These are phyloP conservation scores for Panaeolus cyanescens DNA, from an alignment of 768 basidiomycete species.

Conservation along the genomic window DNA sequence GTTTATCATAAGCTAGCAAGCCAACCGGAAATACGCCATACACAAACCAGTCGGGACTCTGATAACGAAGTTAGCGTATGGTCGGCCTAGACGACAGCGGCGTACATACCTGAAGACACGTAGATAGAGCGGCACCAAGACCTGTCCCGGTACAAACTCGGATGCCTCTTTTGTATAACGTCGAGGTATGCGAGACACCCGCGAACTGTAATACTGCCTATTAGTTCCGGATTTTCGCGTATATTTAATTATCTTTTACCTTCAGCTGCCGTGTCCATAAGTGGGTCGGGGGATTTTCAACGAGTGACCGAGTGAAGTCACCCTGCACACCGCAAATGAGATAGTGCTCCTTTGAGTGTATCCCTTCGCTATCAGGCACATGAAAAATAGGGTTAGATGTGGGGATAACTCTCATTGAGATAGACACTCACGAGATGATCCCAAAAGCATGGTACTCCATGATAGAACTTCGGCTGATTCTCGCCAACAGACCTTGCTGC, in stretches of 20 bases:
- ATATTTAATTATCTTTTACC: conserved; percentile 36
- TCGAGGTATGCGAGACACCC: conserved; percentile 80
- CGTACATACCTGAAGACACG: conserved; percentile 71
- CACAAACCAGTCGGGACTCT: conserved; percentile 53
- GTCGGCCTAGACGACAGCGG: conserved; percentile 1
- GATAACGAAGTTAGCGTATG: conserved; percentile 10
- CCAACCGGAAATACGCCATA: conserved; percentile 1
- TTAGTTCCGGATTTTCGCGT: neutral
- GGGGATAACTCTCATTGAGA: conserved; percentile 5
- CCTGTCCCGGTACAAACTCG: conserved; percentile 87
- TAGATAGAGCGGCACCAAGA: conserved; percentile 79
- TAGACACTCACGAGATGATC: conserved; percentile 67
- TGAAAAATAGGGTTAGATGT: conserved; percentile 1
- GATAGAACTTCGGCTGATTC: conserved; percentile 73
- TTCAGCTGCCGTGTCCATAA: conserved; percentile 84
- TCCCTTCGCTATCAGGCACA: conserved; percentile 57
- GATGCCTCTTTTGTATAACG: conserved; percentile 76
- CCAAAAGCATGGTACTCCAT: conserved; percentile 89
- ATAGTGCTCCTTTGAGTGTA: conserved; percentile 74
- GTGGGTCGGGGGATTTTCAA: conserved; percentile 68
- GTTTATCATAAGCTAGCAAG: conserved; percentile 1
- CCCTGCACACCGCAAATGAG: conserved; percentile 86
- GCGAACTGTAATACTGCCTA: conserved; percentile 53
- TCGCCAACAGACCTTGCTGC: conserved; percentile 82
- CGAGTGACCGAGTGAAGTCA: conserved; percentile 77